Base-by-base conservation (phyloP, 2,329 filamentous ascomycete genomes). In the Aspergillus ochraceus region DNA sequence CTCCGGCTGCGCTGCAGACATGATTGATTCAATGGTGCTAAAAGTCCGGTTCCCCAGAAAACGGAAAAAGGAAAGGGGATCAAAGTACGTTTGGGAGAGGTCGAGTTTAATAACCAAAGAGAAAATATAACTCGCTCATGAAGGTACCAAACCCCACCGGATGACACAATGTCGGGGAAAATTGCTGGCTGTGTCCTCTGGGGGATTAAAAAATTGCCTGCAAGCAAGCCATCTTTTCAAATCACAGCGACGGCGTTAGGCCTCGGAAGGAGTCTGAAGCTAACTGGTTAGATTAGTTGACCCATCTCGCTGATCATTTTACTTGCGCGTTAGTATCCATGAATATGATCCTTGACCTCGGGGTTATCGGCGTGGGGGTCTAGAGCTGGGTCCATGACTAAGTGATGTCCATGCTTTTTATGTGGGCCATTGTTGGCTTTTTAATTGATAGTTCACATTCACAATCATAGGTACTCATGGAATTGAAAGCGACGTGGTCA, bases 1-100 rank as follows among this genome's bases (percentile, higher is more conserved):
- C 19, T 50, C 51, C 57, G 55, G 50, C 54, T 55, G 55, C 17
- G 57, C 29, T 12, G 49, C 60, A 36, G 52, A 50, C 62, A 67
- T 67, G 51, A 32, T 55, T 20, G 51, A 32, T 32, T 29, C 26
- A n/a, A 47, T n/a, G 46, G 14, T 20, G 30, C 19, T 51, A 14
- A n/a, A 42, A 14, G 14, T 20, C 22, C 10, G 17, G 19, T 51
- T n/a, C 30, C 32, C 19, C 52, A 24, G 32, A 45, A 5, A 26
- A 46, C 24, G 14, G 19, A 24, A 47, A 20, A 9, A 47, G 45
- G 10, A 47, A 5, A 47, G 45, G 22, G 22, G 19, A 47, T 47
- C 12, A 11, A 22, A 22, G 12, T 47, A 20, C 45, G 45, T 22
- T n/a, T n/a, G 36, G 14, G 14, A 39, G 4, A 42, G 36, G 17